Conservation (phyloP, 2,329 filamentous ascomycete genomes). For the Pestalotiopsis sp. region DNA sequence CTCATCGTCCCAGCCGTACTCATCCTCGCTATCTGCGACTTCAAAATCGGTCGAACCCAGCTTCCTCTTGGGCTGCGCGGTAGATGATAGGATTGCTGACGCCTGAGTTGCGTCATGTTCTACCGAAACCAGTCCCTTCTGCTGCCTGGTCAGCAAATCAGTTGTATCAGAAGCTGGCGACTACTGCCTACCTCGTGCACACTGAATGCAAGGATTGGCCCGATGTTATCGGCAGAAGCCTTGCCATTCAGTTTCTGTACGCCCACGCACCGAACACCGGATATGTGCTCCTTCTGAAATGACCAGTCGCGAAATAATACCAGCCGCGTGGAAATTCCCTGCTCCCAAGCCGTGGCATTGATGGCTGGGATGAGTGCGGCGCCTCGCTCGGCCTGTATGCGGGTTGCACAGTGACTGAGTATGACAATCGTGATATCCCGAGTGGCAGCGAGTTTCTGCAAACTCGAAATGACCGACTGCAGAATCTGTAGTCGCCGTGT, state of each 20-base stretch:
- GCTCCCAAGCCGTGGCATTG: constrained; percentile 78
- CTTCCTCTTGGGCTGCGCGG: constrained; percentile 62
- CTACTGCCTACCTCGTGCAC: constrained; percentile 43
- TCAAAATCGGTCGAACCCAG: constrained; percentile 61
- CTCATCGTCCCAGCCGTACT: constrained; percentile 73
- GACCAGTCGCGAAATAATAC: constrained; percentile 80
- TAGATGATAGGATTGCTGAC: constrained; percentile 32
- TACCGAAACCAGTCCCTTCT: constrained; percentile 46
- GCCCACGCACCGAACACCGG: constrained; percentile 60
- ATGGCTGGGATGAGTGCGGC: constrained; percentile 76
- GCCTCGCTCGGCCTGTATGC: constrained; percentile 66
- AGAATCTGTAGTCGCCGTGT: constrained; percentile 53
- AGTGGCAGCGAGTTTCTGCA: constrained; percentile 76
- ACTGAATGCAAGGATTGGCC: constrained; percentile 50
- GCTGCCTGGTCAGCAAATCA: constrained; percentile 15
- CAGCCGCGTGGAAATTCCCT: constrained; percentile 71
- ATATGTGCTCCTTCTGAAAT: constrained; percentile 46
- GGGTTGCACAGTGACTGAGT: constrained; percentile 81
- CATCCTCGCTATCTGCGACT: constrained; percentile 63
- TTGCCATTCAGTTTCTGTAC: constrained; percentile 67
- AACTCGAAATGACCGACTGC: constrained; percentile 66
- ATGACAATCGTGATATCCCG: constrained; percentile 74
- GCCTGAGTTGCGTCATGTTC: constrained; percentile 41
- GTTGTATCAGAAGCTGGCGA: constrained; percentile 14
- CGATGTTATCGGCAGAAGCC: constrained; percentile 38